Evolutionary conservation across 495 filamentous ascomycete species (phyloP), one percentile per base, ranked within the genome.

Genomic region (Umbilicaria muhlenbergii): DNA sequence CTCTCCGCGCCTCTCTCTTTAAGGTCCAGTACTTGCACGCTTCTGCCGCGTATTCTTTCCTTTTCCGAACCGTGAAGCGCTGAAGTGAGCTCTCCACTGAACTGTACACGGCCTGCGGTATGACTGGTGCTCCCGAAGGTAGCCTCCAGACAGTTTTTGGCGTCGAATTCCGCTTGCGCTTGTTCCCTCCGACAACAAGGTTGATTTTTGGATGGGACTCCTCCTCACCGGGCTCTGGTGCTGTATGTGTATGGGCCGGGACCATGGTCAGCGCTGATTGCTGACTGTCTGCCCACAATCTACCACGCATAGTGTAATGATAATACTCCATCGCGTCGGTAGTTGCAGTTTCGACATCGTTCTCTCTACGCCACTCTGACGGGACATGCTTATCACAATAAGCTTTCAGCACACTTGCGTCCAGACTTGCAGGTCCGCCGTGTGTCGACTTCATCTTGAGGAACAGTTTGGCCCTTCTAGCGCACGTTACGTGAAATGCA

Each of bases 401-500:
- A 5, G 89, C 92, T 57, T 95, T 95, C 19, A 94, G 69, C 16
- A 86, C 75, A 48, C 77, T 82, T n/a, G 86, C 79, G 51, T 99
- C 91, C 44, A 91, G 73, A 14, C 82, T 77, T n/a, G 80, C 78
- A 4, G 81, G 70, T 8, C 71, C 73, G 7, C 85, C 84, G 47
- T 91, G 83, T 38, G 73, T 80, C 38, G 86, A 84, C 61, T 95
- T 96, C 89, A 95, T 96, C 67, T 89, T 93, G 45, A 99, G 66
- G 58, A 83, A 94, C 0, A 99, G 76, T 47, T 81, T 78, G 33
- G 87, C 83, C 48, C 85, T 71, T 34, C 92, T 77, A 11, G 89
- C 91, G 56, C 91, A 99, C 5, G 89, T 95, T 24, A 96, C 91
- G 60, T 99, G 91, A 62, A 96, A 99, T n/a, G 91, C 91, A 53